These are phyloP conservation scores for Trichoderma brevicompactum DNA, from an alignment of 2,329 filamentous ascomycete species.

Conservation along the genomic window DNA sequence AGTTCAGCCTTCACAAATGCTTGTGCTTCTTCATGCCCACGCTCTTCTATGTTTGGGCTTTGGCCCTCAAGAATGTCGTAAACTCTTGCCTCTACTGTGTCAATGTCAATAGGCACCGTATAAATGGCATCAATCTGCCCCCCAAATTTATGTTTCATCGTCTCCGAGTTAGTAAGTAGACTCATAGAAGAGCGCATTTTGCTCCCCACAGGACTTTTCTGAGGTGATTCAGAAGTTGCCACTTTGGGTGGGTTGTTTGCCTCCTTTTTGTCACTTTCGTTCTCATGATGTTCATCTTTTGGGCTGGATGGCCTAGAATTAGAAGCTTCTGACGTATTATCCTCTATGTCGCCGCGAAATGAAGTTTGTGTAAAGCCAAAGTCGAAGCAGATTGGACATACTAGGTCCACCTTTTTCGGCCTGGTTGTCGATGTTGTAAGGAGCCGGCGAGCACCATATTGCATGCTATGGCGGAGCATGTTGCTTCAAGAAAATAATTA, in stretches of 20 bases:
- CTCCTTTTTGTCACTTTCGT: neutral
- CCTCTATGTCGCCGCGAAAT: neutral
- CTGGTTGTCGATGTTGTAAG: neutral
- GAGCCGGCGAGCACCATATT: neutral
- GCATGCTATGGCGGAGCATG: slow-evolving; percentile 6
- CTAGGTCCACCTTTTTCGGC: slow-evolving; percentile 17
- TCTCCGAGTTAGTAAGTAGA: neutral
- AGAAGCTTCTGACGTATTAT: neutral
- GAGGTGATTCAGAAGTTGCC: neutral
- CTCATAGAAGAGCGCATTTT: neutral
- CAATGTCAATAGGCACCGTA: slow-evolving; percentile 12
- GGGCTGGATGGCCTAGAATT: neutral
- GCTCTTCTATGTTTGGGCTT: neutral
- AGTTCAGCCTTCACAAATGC: slow-evolving; percentile 15
- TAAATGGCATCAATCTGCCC: slow-evolving; percentile 4
- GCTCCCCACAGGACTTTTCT: neutral
- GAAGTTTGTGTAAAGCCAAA: slow-evolving; percentile 24
- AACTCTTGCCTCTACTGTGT: slow-evolving; percentile 11
- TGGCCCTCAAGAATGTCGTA: slow-evolving; percentile 12
- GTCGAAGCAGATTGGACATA: slow-evolving; percentile 26
- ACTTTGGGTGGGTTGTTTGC: neutral
- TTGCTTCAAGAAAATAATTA: neutral
- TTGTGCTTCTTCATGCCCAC: neutral
- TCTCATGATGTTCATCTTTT: neutral
- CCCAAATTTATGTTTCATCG: slow-evolving; percentile 16